Base-by-base conservation (phyloP, 2,329 filamentous ascomycete genomes). In the Claviceps pazoutovae region DNA sequence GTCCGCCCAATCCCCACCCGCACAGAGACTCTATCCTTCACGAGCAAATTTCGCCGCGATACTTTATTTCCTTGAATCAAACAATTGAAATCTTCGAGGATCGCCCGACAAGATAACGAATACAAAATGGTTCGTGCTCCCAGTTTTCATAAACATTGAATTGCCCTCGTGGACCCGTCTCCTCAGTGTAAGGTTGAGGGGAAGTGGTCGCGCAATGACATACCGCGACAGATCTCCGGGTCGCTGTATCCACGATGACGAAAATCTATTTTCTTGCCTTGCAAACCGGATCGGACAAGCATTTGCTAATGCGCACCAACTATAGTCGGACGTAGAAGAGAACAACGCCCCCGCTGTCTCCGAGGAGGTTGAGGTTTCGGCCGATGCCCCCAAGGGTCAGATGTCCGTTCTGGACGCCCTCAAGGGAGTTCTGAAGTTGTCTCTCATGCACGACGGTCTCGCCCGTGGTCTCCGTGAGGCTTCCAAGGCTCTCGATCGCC, bases 261-360 rank as follows among this genome's bases (percentile, higher is more conserved):
- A 30, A 26, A 26, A 21, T 5, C 2, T 14, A 13, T 14, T 46
- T 26, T 13, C 26, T 13, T 37, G 17, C 8, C 13, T 11, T n/a
- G 41, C 4, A 36, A 43, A 9, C 9, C 17, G 34, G 11, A 17
- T 14, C 19, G 30, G 13, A 42, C 21, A 34, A 9, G 30, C 43
- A 49, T 48, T n/a, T 13, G 46, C 56, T 57, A 57, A 56, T 50
- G 38, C 49, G 42, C 21, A 51, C n/a, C 52, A 57, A 96, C 21
- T 48, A 39, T 30, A 54, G 93, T 97, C 91, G 89, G 91, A 97
- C 89, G 91, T 91, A 97, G 93, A 97, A 96, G 91, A 97, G 86
- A 89, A 84, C 75, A 85, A 82, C 74, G 83, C 84, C 74, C 84
- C 87, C 75, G 86, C 87, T 70, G 89, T 81, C 69, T 71, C 74